phyloP scores from a whole-genome alignment of 257 asterid species.

The Fraxinus excelsior region DNA sequence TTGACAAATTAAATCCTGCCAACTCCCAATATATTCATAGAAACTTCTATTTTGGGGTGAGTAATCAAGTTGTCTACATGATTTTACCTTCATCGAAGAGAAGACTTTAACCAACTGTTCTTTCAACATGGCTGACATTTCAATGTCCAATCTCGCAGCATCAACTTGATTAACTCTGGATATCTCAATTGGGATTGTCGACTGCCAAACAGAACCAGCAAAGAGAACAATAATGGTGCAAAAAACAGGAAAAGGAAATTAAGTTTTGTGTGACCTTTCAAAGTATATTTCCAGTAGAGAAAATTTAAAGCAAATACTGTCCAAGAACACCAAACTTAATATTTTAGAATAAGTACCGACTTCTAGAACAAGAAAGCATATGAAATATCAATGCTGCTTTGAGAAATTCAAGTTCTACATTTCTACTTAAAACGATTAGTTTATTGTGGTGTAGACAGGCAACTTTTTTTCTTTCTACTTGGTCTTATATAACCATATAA shows the following conservation, averaged over 20 bases:
- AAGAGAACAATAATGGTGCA: slow-evolving; percentile 9
- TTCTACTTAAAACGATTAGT: too few species aligned
- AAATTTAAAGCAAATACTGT: slow-evolving; percentile 15
- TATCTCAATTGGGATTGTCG: slow-evolving; percentile 68
- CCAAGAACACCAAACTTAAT: not conserved
- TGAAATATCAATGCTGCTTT: not conserved
- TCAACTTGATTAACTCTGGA: slow-evolving; percentile 92
- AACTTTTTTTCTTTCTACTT: too few species aligned
- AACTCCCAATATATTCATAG: slow-evolving; percentile 24
- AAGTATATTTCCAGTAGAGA: not conserved
- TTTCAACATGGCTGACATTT: slow-evolving; percentile 96
- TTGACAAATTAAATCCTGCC: slow-evolving; percentile 44
- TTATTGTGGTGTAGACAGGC: too few species aligned
- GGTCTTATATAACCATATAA: too few species aligned
- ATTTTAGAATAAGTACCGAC: not conserved
- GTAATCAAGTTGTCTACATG: slow-evolving; percentile 20
- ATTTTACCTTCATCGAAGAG: slow-evolving; percentile 82
- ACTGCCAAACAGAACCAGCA: slow-evolving; percentile 46
- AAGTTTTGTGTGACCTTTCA: slow-evolving; percentile 3
- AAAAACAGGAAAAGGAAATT: slow-evolving; percentile 1
- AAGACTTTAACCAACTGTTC: slow-evolving; percentile 91
- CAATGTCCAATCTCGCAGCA: slow-evolving; percentile 88
- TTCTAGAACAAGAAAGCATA: slow-evolving; percentile 1
- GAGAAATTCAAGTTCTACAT: too few species aligned
- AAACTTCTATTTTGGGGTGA: slow-evolving; percentile 20